Conservation (phyloP, 192 early-diverging fungal genomes). For the Phycomyces nitens region DNA sequence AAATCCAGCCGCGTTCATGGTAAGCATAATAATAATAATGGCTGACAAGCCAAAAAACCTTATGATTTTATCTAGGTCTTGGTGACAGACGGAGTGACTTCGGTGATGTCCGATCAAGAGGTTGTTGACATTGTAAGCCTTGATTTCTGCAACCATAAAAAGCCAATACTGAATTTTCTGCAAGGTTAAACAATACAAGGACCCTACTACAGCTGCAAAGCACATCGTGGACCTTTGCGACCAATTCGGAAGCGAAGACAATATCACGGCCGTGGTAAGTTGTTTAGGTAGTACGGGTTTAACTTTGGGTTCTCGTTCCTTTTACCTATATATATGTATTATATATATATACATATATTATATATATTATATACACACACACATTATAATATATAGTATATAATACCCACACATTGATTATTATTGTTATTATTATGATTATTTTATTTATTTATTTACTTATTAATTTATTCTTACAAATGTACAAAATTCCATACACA, state of each 20-base stretch:
- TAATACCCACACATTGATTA: too few relatives aligned
- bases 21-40: too few relatives aligned
- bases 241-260: conserved; percentile 67
- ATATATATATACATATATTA: too few relatives aligned
- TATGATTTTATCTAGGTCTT: conserved; percentile 28
- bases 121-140: conserved; percentile 59
- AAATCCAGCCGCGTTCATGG: conserved; percentile 63
- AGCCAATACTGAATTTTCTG: neutral
- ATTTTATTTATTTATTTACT: too few relatives aligned
- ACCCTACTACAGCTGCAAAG: conserved; percentile 53
- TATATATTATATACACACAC: too few relatives aligned
- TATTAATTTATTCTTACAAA: too few relatives aligned
- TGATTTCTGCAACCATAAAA: conserved; percentile 3
- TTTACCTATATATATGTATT: too few relatives aligned
- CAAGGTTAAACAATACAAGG: conserved; percentile 54
- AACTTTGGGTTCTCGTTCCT: neutral
- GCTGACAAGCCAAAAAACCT: too few relatives aligned
- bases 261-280: conserved; percentile 59
- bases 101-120: conserved; percentile 72
- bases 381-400: too few relatives aligned
- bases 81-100: conserved; percentile 67
- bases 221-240: conserved; percentile 61
- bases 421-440: too few relatives aligned
- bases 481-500: too few relatives aligned
- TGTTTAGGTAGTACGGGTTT: neutral